Conservation (phyloP, 805 yeast species). For the Yarrowia alimentaria region DNA sequence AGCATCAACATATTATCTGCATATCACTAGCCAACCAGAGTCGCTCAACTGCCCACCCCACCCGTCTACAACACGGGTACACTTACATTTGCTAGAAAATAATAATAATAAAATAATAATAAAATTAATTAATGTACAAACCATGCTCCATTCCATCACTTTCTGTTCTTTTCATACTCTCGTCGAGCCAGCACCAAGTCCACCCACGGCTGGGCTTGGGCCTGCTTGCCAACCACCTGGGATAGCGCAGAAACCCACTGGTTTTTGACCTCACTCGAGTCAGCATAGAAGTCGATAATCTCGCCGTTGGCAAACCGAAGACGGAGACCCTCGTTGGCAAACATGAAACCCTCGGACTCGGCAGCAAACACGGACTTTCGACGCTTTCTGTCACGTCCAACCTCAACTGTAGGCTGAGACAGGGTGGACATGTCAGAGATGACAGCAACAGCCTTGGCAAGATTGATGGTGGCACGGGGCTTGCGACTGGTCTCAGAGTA, state of each 20-base stretch:
- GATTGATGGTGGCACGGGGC: constrained; percentile 64
- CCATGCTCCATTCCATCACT: constrained; percentile 5
- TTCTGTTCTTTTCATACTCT: constrained; percentile 24
- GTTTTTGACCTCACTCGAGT: constrained; percentile 55
- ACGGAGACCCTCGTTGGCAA: constrained; percentile 65
- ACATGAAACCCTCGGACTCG: constrained; percentile 33
- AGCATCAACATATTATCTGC: no score
- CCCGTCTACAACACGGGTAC: no score
- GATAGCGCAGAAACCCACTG: constrained; percentile 66
- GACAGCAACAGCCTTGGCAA: constrained; percentile 62
- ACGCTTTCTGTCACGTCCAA: constrained; percentile 31
- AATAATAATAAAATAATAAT: constrained; percentile 5
- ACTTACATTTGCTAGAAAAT: no score
- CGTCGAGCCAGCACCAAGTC: constrained; percentile 29
- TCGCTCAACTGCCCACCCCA: no score
- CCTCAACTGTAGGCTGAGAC: constrained; percentile 36
- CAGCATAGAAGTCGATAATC: constrained; percentile 81
- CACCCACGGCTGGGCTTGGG: constrained; percentile 31
- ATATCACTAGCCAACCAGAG: no score
- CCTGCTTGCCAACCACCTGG: constrained; percentile 12
- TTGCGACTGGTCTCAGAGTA: constrained; percentile 68
- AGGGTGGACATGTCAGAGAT: constrained; percentile 34
- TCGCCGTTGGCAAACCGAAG: constrained; percentile 77
- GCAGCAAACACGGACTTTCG: constrained; percentile 51
- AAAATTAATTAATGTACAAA: constrained; percentile 17